A percentile compares a stretch with the other conserved stretches of the same genome.
These are phyloP conservation scores for Penicillium waksmanii DNA, from an alignment of 495 filamentous ascomycete genomes.

Conservation along the genomic window DNA sequence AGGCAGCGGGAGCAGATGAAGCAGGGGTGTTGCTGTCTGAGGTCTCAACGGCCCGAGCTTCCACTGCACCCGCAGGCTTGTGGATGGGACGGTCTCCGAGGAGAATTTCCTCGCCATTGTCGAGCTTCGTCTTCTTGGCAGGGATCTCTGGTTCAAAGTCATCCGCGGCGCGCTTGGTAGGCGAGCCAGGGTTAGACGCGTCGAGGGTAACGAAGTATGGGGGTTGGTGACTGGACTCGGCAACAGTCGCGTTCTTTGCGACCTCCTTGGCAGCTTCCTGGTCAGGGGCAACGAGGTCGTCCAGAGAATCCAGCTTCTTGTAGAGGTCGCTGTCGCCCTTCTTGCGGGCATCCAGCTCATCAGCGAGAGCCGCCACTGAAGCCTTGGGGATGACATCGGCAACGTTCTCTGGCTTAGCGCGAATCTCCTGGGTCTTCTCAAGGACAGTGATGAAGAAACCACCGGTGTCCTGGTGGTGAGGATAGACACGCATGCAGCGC, in stretches of 20 bases:
- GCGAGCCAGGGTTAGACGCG: conserved; percentile 22
- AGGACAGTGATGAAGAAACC: conserved; percentile 96
- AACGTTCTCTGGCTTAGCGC: conserved; percentile 74
- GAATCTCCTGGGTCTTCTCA: conserved; percentile 88
- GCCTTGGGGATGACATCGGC: conserved; percentile 58
- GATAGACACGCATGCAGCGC: conserved; percentile 89
- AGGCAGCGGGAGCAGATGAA: conserved; percentile 20
- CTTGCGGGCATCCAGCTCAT: conserved; percentile 55
- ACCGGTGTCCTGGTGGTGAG: conserved; percentile 93
- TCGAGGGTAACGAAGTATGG: conserved; percentile 43
- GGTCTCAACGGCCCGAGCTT: conserved; percentile 38
- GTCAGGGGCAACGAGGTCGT: conserved; percentile 47
- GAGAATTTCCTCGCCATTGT: conserved; percentile 49
- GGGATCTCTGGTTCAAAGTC: conserved; percentile 48
- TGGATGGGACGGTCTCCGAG: conserved; percentile 55
- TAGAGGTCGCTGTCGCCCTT: conserved; percentile 43
- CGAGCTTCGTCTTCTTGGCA: conserved; percentile 50
- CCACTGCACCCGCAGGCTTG: conserved; percentile 46
- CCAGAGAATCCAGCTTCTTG: conserved; percentile 55
- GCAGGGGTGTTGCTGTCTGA: conserved; percentile 35
- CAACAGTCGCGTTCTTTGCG: conserved; percentile 50
- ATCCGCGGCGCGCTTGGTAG: conserved; percentile 45
- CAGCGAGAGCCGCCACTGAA: conserved; percentile 56
- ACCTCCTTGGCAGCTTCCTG: conserved; percentile 37
- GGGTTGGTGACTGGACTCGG: conserved; percentile 44